Percentiles rank a stretch among this genome's conserved stretches.
Evolutionary conservation across 225 moss, liverwort and hornwort species (phyloP).

Genomic region (Antitrichia curtipendula): DNA sequence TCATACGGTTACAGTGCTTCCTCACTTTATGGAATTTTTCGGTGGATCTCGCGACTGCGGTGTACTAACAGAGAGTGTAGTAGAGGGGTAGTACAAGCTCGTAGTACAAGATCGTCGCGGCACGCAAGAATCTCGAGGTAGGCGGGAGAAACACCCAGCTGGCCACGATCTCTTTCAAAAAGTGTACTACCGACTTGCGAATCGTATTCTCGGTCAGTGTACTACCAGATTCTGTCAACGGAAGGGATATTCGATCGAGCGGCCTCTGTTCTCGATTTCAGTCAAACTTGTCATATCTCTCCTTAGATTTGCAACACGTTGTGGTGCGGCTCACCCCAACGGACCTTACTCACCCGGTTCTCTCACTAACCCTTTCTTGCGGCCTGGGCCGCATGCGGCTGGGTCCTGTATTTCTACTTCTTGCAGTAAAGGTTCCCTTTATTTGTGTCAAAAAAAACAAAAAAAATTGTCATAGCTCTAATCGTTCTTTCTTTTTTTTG

Average conservation of each 20-base stretch:
- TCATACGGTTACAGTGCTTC: not conserved
- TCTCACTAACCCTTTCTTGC: too few relatives aligned
- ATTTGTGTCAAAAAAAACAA: too few relatives aligned
- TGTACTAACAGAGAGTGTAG: not conserved
- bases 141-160: not conserved
- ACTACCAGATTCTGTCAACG: not conserved
- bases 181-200: not conserved
- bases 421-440: too few relatives aligned
- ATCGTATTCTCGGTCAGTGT: not conserved
- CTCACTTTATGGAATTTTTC: not conserved
- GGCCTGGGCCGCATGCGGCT: too few relatives aligned
- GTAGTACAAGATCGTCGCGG: not conserved
- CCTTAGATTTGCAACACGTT: too few relatives aligned
- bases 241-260: not conserved
- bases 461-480: not conserved
- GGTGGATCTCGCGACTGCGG: not conserved
- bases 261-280: not conserved
- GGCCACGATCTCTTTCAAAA: not conserved
- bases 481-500: too few relatives aligned
- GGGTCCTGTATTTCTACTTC: too few relatives aligned
- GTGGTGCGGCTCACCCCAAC: too few relatives aligned
- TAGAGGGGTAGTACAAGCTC: not conserved
- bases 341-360: too few relatives aligned
- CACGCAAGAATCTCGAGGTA: not conserved
- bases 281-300: not conserved